Evolutionary conservation across 2,329 filamentous ascomycete species (phyloP), one percentile per base, ranked within the genome.

Genomic region (Apiospora rasikravindrae): DNA sequence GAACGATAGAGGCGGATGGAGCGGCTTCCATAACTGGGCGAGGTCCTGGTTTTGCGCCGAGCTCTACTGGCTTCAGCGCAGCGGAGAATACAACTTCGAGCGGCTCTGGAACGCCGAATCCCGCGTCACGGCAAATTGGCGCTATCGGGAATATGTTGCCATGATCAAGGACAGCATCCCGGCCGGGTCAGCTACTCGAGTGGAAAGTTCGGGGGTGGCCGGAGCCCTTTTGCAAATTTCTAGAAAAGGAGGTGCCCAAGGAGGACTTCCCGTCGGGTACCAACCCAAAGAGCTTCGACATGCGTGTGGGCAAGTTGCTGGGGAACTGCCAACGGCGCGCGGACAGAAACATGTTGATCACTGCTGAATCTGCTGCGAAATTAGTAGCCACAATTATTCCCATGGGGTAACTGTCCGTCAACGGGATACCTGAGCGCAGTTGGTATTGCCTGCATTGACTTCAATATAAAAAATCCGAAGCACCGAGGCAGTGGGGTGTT

Each of bases 211-310:
- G 37, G 6, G 68, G 68, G 11, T 53, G 26, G n/a, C n/a, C n/a
- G 68, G 22, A 24, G n/a, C 45, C 68, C 1, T 26, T 69, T n/a
- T 69, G 47, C 47, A 29, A 29, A 0, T 69, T 69, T 51, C 24
- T 57, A 40, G 68, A n/a, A 24, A 69, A 51, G 68, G 13, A 40
- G 42, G 47, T 57, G 16, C 68, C 29, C 24, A 24, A 57, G 29
- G 47, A 69, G 29, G 68, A 57, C n/a, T 69, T 69, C 24, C 68
- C 68, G 26, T 61, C 29, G 33, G 53, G 29, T 61, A 37, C 22
- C 7, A 61, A 61, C 26, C 53, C 26, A 19, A 33, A 37, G 53
- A 16, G 16, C 29, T 61, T 37, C 29, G 53, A 61, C 3, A 61
- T 33, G 26, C 53, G 29, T 3, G 53, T 61, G 29, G 29, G 7